Percentiles rank a stretch among this genome's conserved stretches.
phyloP scores from a whole-genome alignment of 306 rosid species.

The Alnus glutinosa region DNA sequence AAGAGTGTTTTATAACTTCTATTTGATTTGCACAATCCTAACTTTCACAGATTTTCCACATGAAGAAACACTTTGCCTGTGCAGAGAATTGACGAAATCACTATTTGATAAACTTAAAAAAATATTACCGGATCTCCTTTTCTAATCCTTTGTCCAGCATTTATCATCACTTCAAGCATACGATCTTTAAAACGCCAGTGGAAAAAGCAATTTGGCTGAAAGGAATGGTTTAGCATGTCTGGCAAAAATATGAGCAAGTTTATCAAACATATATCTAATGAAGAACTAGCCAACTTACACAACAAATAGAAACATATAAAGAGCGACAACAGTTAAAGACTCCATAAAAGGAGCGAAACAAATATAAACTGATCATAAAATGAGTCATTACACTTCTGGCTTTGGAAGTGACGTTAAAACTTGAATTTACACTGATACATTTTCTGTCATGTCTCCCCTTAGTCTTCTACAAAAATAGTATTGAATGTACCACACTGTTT shows the following conservation, averaged over 20 bases:
- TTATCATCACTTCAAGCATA: constrained; percentile 97
- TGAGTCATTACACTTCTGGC: not conserved
- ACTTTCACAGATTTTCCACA: not conserved
- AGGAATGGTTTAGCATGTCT: constrained; percentile 99
- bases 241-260: constrained; percentile 39
- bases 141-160: constrained; percentile 81
- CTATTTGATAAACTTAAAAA: constrained; percentile 21
- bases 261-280: constrained; percentile 20
- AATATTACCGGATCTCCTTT: constrained; percentile 86
- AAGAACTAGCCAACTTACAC: not conserved
- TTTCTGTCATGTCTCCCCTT: not conserved
- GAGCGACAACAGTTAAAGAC: not conserved
- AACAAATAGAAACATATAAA: not conserved
- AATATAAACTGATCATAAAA: not conserved
- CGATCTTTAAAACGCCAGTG: constrained; percentile 98
- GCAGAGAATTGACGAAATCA: constrained; percentile 23
- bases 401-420: not conserved
- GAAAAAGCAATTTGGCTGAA: constrained; percentile 87
- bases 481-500: not conserved
- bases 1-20: not conserved
- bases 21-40: not conserved
- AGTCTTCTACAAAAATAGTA: not conserved
- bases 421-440: not conserved
- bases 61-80: not conserved
- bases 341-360: not conserved